Evolutionary conservation across 306 rosid genomes (phyloP).

Genomic region (Ormosia semicastrata): DNA sequence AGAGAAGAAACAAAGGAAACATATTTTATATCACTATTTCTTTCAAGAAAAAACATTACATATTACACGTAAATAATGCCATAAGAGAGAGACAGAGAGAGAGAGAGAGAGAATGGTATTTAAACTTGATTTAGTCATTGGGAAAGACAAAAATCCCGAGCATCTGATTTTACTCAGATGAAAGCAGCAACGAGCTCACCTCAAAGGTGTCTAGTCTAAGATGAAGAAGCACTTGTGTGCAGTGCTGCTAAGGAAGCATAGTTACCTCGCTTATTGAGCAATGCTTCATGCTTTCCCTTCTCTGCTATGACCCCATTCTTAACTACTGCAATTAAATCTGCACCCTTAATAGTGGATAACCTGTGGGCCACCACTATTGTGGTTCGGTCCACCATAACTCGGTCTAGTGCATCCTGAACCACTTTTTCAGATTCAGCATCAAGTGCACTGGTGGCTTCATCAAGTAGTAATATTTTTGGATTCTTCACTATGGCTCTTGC

Average conservation of each 20-base stretch:
- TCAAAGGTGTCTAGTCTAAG: slow-evolving; percentile 8
- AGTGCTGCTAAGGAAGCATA: slow-evolving; percentile 70
- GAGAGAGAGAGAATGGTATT: not conserved
- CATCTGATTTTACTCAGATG: not conserved
- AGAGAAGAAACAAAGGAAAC: not conserved
- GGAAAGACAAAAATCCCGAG: not conserved
- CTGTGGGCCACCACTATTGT: slow-evolving; percentile 73
- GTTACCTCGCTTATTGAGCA: slow-evolving; percentile 54
- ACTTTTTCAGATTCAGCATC: slow-evolving; percentile 77
- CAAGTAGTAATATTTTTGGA: slow-evolving; percentile 65
- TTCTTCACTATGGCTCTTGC: slow-evolving; percentile 69
- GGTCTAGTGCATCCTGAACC: slow-evolving; percentile 74
- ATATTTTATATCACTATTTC: not conserved
- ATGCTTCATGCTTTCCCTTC: slow-evolving; percentile 65
- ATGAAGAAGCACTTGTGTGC: slow-evolving; percentile 38
- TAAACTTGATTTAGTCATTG: not conserved
- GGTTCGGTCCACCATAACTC: slow-evolving; percentile 58
- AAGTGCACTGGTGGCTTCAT: slow-evolving; percentile 84
- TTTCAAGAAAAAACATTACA: not conserved
- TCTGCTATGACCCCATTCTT: slow-evolving; percentile 66
- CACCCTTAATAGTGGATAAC: slow-evolving; percentile 60
- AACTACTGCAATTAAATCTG: slow-evolving; percentile 66
- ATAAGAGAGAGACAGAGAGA: too few species aligned
- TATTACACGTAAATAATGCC: not conserved
- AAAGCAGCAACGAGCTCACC: not conserved